Evolutionary conservation across 1,139 yeast genomes (phyloP).

Genomic region (Hansenula lynferdii): DNA sequence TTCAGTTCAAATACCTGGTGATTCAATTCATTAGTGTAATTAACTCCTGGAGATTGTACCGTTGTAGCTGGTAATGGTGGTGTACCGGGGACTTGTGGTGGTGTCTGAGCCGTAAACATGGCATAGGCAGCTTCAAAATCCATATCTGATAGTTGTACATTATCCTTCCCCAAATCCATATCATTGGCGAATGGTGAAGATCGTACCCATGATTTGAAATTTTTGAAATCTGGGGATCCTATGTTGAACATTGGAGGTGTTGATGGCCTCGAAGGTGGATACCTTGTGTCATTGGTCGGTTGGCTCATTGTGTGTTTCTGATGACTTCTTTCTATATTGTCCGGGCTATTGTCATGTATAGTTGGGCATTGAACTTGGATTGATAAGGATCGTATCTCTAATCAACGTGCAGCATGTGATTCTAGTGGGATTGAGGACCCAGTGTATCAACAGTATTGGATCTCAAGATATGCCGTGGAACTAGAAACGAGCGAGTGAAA

Average conservation of each 20-base stretch:
- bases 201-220: conserved; percentile 5
- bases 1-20: neutral
- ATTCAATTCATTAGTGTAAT: neutral
- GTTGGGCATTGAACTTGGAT: too few relatives aligned
- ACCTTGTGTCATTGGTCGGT: neutral
- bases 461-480: too few relatives aligned
- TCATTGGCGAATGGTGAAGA: conserved; percentile 5
- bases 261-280: conserved; percentile 9
- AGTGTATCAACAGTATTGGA: too few relatives aligned
- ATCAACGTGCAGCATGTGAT: too few relatives aligned
- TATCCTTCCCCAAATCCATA: neutral
- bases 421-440: too few relatives aligned
- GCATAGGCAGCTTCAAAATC: conserved; percentile 24
- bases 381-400: too few relatives aligned
- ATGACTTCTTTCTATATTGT: too few relatives aligned
- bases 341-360: too few relatives aligned
- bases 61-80: neutral
- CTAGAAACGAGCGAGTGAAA: too few relatives aligned
- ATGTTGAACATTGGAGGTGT: conserved; percentile 11
- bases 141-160: conserved; percentile 14
- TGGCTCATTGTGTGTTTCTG: too few relatives aligned
- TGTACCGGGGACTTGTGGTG: neutral
- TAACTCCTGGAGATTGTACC: conserved; percentile 1
- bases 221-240: conserved; percentile 13
- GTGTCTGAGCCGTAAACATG: conserved; percentile 13